Percentiles rank a stretch among this genome's conserved stretches.
Conservation (phyloP, 345 rosid genomes). For the Melastoma malabathricum region DNA sequence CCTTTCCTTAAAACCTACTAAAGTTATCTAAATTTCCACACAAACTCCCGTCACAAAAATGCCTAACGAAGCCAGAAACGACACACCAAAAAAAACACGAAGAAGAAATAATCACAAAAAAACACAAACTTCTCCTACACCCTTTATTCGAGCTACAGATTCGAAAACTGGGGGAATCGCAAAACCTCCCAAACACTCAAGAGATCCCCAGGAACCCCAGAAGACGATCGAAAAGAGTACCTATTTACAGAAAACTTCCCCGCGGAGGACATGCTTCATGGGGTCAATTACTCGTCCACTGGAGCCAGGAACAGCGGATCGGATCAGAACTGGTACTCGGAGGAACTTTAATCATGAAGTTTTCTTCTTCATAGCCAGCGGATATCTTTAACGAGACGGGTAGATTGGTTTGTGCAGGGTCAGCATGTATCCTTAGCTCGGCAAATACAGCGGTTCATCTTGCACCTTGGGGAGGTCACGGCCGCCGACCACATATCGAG, state of each 20-base stretch:
- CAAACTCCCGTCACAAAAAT: conserved; percentile 2
- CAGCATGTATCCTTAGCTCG: conserved; percentile 71
- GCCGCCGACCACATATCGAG: conserved; percentile 38
- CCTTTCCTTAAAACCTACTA: neutral
- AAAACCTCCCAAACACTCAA: neutral
- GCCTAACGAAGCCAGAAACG: conserved; percentile 3
- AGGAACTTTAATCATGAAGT: neutral
- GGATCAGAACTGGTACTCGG: conserved; percentile 64
- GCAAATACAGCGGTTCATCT: conserved; percentile 66
- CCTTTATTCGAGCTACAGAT: conserved; percentile 3
- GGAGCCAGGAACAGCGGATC: conserved; percentile 79
- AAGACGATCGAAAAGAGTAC: neutral
- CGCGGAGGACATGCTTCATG: conserved; percentile 53
- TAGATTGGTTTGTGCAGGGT: conserved; percentile 33
- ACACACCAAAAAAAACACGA: neutral
- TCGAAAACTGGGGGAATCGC: neutral
- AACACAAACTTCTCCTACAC: conserved; percentile 1
- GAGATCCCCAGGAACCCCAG: neutral
- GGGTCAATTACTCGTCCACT: conserved; percentile 83
- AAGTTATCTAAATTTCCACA: neutral
- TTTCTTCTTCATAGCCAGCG: too few relatives aligned
- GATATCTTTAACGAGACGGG: neutral
- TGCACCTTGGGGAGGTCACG: conserved; percentile 47
- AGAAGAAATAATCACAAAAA: neutral
- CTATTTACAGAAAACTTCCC: too few relatives aligned